phyloP scores from a whole-genome alignment of 1,284 basidiomycete species.

The Cerrena zonata region DNA sequence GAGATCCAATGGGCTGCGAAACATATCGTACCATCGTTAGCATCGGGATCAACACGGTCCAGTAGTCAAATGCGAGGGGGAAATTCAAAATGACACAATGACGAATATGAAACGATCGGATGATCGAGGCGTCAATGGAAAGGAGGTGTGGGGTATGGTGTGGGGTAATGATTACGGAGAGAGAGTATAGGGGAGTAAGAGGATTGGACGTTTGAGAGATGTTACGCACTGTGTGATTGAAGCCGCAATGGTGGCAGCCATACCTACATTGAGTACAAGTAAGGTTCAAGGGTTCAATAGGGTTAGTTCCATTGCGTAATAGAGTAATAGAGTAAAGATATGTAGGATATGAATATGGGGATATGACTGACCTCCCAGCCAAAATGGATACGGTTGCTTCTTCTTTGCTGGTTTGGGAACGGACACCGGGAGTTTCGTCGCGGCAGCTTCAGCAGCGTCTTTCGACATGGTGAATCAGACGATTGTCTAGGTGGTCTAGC shows the following conservation, averaged over 20 bases:
- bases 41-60: not conserved
- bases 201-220: too few relatives aligned
- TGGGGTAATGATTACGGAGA: not conserved
- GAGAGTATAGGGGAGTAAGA: conserved; percentile 9
- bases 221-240: conserved; percentile 70
- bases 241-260: conserved; percentile 76
- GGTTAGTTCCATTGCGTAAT: not conserved
- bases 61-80: not conserved
- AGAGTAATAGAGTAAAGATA: not conserved
- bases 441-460: too few relatives aligned
- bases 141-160: not conserved
- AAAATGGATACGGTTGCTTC: conserved; percentile 77
- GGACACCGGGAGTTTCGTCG: too few relatives aligned
- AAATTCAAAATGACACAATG: too few relatives aligned
- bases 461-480: too few relatives aligned
- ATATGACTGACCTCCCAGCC: conserved; percentile 63
- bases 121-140: not conserved
- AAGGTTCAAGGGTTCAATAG: not conserved
- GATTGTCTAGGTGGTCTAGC: too few relatives aligned
- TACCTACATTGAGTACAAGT: conserved; percentile 36
- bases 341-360: not conserved
- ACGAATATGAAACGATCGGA: not conserved
- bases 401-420: too few relatives aligned
- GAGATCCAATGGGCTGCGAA: conserved; percentile 66
- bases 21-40: not conserved